Percentiles rank a stretch among this genome's conserved stretches.
phyloP scores from a whole-genome alignment of 805 yeast genomes.

The Metschnikowia matae region DNA sequence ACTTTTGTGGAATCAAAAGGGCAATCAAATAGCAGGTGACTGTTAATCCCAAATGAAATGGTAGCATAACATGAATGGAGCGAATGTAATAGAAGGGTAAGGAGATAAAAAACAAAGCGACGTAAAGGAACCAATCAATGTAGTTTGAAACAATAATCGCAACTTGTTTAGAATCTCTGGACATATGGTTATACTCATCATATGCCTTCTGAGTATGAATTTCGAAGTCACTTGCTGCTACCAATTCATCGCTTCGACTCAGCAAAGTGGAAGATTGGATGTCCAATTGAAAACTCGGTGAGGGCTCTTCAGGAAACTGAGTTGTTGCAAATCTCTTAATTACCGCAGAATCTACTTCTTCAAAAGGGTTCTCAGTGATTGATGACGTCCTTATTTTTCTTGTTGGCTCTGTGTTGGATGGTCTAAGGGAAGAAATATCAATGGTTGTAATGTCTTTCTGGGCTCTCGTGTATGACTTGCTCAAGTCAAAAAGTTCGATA shows the following conservation, averaged over 20 bases:
- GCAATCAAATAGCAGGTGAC: constrained; percentile 53
- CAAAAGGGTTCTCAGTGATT: constrained; percentile 8
- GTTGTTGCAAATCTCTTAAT: not conserved
- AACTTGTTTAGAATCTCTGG: constrained; percentile 19
- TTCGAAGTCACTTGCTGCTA: not conserved
- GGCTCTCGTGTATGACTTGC: constrained; percentile 10
- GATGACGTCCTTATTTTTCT: constrained; percentile 1
- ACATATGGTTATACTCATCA: constrained; percentile 4
- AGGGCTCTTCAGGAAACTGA: not conserved
- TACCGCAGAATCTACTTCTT: not conserved
- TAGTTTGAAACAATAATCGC: constrained; percentile 39
- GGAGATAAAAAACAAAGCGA: constrained; percentile 47
- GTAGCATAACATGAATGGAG: constrained; percentile 49
- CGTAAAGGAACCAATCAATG: constrained; percentile 55
- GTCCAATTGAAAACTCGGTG: constrained; percentile 1
- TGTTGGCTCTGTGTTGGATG: constrained; percentile 4
- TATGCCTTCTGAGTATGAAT: constrained; percentile 1
- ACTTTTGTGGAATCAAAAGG: constrained; percentile 39
- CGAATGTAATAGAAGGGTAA: constrained; percentile 55
- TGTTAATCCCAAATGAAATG: constrained; percentile 59
- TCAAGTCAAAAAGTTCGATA: constrained; percentile 13
- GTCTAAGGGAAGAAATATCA: constrained; percentile 19
- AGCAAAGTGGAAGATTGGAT: not conserved
- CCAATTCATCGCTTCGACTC: not conserved
- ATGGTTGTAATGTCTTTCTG: constrained; percentile 39